Percentiles rank a stretch among this genome's conserved stretches.
Evolutionary conservation across 768 basidiomycete species (phyloP).

Genomic region (Pulveroboletus ravenelii): DNA sequence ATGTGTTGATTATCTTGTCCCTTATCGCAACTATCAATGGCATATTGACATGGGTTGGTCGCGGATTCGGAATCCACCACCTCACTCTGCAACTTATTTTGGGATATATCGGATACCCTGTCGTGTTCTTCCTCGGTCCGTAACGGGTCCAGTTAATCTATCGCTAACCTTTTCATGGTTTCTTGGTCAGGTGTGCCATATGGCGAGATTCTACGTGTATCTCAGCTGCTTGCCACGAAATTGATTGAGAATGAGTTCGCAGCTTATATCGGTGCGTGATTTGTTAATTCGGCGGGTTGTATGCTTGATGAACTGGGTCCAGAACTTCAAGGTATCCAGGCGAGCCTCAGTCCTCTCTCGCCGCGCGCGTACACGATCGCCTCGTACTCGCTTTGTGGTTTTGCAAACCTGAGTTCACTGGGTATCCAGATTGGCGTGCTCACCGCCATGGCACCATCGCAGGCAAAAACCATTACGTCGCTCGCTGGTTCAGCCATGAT

Average conservation of each 20-base stretch:
- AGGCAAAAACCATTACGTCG: conserved; percentile 64
- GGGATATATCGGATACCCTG: conserved; percentile 84
- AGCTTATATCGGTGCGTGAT: conserved; percentile 50
- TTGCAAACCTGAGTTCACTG: conserved; percentile 80
- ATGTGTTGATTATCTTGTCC: conserved; percentile 80
- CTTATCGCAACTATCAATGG: conserved; percentile 81
- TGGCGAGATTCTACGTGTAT: conserved; percentile 73
- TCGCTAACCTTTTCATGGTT: conserved; percentile 1
- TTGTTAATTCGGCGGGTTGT: neutral
- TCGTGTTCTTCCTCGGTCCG: conserved; percentile 68
- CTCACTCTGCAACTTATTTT: conserved; percentile 82
- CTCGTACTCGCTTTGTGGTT: conserved; percentile 86
- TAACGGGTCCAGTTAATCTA: neutral
- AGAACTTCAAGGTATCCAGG: conserved; percentile 44
- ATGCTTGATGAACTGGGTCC: conserved; percentile 6
- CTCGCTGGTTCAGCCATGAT: conserved; percentile 67
- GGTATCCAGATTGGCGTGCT: conserved; percentile 85
- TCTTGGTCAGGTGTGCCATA: conserved; percentile 59
- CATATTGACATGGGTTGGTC: conserved; percentile 83
- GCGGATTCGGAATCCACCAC: conserved; percentile 75
- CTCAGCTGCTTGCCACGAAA: conserved; percentile 80
- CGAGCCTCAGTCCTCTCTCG: conserved; percentile 50
- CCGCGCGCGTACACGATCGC: conserved; percentile 77
- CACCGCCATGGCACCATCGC: conserved; percentile 62
- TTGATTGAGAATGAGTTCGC: conserved; percentile 85